Base-by-base conservation (phyloP, 352 stramenopile species). In the Globisporangium irregulare region DNA sequence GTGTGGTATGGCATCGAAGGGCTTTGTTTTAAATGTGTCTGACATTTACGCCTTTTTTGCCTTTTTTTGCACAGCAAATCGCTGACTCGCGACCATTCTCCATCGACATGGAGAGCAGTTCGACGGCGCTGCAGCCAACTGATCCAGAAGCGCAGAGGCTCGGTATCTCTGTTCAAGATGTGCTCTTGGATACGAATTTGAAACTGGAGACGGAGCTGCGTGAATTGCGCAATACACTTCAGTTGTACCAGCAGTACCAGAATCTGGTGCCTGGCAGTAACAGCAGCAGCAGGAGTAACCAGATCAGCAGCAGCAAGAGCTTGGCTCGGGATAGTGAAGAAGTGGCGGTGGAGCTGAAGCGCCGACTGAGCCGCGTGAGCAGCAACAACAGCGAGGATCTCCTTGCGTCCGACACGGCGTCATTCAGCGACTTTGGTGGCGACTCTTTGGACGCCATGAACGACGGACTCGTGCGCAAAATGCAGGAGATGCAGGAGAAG, bases 151-250 rank as follows among this genome's bases (percentile, higher is more conserved):
- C 69, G 5, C 70, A 82, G 34, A 62, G 48, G 18, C 29, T 78
- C 2, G 75, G 68, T 18, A 59, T 87, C 22, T 84, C 77, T 3
- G 73, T 87, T 50, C 79, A 77, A 48, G 79, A 87, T 25, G 75
- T 86, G 54, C 74, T 87, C 12, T 65, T 87, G 60, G 77, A 87
- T 20, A 81, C 73, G 10, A 87, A 87, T 62, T 72, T 86, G 75
- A 79, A 81, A 51, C 70, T 87, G 34, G 79, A 85, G 50, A 72
- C 69, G 3, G 73, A 86, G 43, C 38, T 87, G 25, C 70, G 76
- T 12, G 77, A 75, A 43, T 61, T 87, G 50, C 73, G 77, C 64
- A 66, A 66, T 36, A 68, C 70, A 0, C 20, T 64, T 20, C 53
- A 66, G 25, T 27, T 73, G 20, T 48, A 57, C 53, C 24, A 70